A percentile compares a stretch with the other conserved stretches of the same genome.
Evolutionary conservation across 108 stramenopile genomes (phyloP).

Genomic region (Cyclostephanos invisitatus): DNA sequence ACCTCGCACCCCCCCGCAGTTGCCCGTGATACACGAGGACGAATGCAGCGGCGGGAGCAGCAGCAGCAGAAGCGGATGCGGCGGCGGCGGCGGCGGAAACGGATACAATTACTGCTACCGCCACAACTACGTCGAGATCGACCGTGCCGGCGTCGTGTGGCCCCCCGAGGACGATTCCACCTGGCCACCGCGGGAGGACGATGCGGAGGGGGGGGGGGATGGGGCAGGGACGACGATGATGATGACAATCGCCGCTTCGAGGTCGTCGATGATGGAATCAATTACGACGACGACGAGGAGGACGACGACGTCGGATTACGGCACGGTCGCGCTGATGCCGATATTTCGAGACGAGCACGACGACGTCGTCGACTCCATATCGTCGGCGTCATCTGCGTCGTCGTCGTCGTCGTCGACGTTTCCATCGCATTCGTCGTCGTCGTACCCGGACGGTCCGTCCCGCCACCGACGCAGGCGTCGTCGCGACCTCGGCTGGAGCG

Average conservation of each 20-base stretch:
- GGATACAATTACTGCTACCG: background rate
- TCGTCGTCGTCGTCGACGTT: background rate
- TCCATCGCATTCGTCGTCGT: no score
- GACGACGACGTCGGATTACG: background rate
- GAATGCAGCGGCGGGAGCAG: background rate
- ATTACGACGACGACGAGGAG: background rate
- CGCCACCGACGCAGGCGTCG: no score
- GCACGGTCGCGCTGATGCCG: background rate
- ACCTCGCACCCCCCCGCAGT: no score
- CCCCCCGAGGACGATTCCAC: constrained; percentile 12
- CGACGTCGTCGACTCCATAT: background rate
- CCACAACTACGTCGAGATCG: background rate
- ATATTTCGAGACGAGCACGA: background rate
- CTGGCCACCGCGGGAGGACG: constrained; percentile 12
- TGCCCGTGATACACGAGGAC: constrained; percentile 1
- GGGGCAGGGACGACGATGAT: background rate
- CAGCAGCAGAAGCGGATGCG: no score
- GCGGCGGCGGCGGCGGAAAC: background rate
- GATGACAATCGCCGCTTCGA: no score
- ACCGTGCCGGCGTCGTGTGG: constrained; percentile 13
- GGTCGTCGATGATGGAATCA: background rate
- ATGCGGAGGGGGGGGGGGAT: background rate
- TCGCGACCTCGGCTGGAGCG: no score
- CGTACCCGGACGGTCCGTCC: background rate
- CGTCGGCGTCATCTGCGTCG: background rate